Percentiles rank a stretch among this genome's conserved stretches.
Evolutionary conservation across 768 basidiomycete genomes (phyloP).

Genomic region (Crassisporium funariophilum): DNA sequence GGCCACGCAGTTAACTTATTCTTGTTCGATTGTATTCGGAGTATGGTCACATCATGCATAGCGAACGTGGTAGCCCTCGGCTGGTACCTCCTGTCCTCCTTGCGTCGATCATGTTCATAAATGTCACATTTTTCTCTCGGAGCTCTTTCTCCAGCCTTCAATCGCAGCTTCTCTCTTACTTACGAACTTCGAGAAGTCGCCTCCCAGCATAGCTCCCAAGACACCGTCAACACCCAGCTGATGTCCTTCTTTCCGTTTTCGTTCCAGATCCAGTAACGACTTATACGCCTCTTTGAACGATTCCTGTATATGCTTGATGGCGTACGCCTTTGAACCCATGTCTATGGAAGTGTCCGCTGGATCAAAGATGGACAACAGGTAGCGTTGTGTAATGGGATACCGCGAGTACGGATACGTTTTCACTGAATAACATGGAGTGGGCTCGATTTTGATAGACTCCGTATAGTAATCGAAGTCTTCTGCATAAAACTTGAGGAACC

Average conservation of each 20-base stretch:
- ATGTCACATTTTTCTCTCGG: not conserved
- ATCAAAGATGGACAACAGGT: slow-evolving; percentile 25
- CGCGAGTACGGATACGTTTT: slow-evolving; percentile 13
- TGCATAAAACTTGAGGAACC: slow-evolving; percentile 28
- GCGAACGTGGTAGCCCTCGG: no score
- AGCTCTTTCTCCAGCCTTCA: not conserved
- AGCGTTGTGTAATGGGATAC: slow-evolving; percentile 11
- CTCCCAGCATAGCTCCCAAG: slow-evolving; percentile 15
- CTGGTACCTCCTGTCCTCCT: no score
- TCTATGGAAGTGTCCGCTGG: slow-evolving; percentile 21
- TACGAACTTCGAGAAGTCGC: slow-evolving; percentile 14
- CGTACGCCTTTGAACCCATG: slow-evolving; percentile 28
- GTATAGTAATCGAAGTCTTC: slow-evolving; percentile 20
- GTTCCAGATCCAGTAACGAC: not conserved
- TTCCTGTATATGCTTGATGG: slow-evolving; percentile 25
- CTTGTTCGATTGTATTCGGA: no score
- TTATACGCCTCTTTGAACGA: slow-evolving; percentile 23
- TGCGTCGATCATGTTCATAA: not conserved
- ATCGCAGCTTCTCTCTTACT: slow-evolving; percentile 6
- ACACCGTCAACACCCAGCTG: slow-evolving; percentile 2
- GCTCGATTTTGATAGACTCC: slow-evolving; percentile 21
- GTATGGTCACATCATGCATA: no score
- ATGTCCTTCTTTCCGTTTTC: slow-evolving; percentile 1
- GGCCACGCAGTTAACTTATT: no score
- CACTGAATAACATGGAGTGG: slow-evolving; percentile 8